A percentile compares a stretch with the other conserved stretches of the same genome.
These are phyloP conservation scores for Centaurea solstitialis DNA, from an alignment of 129 eudicot species.

Conservation along the genomic window DNA sequence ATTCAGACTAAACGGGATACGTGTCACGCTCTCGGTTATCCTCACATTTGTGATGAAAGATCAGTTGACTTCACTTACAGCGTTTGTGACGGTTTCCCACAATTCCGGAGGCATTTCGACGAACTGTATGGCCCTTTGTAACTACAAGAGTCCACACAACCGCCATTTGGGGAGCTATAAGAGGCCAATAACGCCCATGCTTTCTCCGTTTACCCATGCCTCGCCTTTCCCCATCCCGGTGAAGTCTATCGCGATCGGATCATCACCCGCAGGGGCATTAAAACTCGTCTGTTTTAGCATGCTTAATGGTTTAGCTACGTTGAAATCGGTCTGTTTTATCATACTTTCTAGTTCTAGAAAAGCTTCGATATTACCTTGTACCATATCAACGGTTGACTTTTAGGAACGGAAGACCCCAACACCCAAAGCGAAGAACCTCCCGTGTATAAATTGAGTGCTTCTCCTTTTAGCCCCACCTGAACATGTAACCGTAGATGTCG, in stretches of 20 bases:
- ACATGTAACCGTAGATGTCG: not conserved
- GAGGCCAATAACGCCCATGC: conserved; percentile 99
- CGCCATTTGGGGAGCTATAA: conserved; percentile 50
- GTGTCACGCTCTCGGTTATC: too few species aligned
- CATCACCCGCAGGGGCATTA: conserved; percentile 71
- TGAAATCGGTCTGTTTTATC: conserved; percentile 52
- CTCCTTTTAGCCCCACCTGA: conserved; percentile 89
- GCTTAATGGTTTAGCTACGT: conserved; percentile 8
- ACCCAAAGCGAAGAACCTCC: conserved; percentile 83
- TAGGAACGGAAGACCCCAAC: conserved; percentile 57
- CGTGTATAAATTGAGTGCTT: conserved; percentile 53
- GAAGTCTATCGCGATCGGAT: conserved; percentile 79
- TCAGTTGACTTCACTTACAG: conserved; percentile 73
- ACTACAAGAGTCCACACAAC: conserved; percentile 65
- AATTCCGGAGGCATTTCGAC: conserved; percentile 72
- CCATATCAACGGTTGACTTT: conserved; percentile 82
- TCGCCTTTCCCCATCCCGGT: conserved; percentile 93
- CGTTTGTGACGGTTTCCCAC: conserved; percentile 86
- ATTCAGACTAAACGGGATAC: too few species aligned
- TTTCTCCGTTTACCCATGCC: conserved; percentile 94
- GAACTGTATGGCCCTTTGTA: conserved; percentile 65
- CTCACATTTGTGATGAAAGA: too few species aligned
- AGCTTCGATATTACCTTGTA: conserved; percentile 69
- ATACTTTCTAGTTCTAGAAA: not conserved
- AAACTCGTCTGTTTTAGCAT: conserved; percentile 61